Base-by-base conservation (phyloP, 169 alveolate species). In the Fabrea salina region DNA sequence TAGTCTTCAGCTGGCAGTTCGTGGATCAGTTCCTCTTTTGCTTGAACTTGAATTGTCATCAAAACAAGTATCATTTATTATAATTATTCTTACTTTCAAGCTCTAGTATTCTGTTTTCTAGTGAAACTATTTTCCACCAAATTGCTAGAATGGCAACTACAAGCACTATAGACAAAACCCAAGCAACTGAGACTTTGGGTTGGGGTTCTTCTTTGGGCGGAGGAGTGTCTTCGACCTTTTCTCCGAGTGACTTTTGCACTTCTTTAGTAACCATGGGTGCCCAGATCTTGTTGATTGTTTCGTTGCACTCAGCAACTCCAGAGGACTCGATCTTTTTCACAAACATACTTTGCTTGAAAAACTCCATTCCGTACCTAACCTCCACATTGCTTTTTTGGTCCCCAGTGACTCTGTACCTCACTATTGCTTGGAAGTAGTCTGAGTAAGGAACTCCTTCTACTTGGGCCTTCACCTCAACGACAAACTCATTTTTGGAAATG, bases 241-340 rank as follows among this genome's bases (percentile, higher is more conserved):
- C 41, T 64, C 75, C 75, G 8, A 19, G n/a, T 22, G 39, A 1
- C 51, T 64, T 56, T 37, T 64, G 57, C 35, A 64, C 41, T 64
- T 32, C 41, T 19, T 39, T 33, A 51, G 19, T 33, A 32, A 41
- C 75, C 7, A 37, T 35, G 16, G 75, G 75, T 22, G 41, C 33
- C 51, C 75, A 64, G 11, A 64, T 5, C 16, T 35, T 40, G 5
- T 33, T 40, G 19, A 64, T 39, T 33, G 75, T 19, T 19, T 33
- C 41, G 35, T n/a, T 64, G 2, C 57, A 32, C 30, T 64, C 43
- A 5, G 16, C 54, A 13, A 64, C 16, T n/a, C 54, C 49, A 2
- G 75, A 32, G 16, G 19, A 19, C 41, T 64, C 75, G n/a, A 64
- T 64, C 41, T 64, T 64, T 5, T 56, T 35, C 41, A 30, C 41